Base-by-base conservation (phyloP, 306 rosid genomes). In the Vicia sativa region DNA sequence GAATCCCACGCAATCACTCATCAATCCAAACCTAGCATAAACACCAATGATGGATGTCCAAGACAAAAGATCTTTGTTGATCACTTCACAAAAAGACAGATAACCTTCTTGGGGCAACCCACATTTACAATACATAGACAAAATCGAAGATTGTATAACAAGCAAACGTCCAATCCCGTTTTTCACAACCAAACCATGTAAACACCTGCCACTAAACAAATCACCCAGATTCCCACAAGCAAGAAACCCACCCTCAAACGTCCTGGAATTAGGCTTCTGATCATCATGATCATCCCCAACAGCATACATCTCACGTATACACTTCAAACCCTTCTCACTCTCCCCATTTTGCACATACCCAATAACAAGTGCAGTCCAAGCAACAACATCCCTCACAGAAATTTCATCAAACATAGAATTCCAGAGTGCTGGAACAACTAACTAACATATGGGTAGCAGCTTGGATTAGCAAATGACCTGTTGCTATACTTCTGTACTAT, bases 361-460 rank as follows among this genome's bases (percentile, higher is more conserved):
- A 70, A 80, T 77, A 18, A 79, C 57, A 73, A 88, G 89, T 0
- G 91, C 80, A 9, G 97, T 91, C 96, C 97, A 91, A 78, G 87
- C 81, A 72, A 91, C 82, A 43, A 91, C 87, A 63, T 91, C 91
- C 64, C 86, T 88, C 6, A 74, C 78, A 50, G 72, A 71, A 50
- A 80, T 85, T 81, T 91, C 87, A 37, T 81, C 91, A 72, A 91
- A 91, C 91, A 83, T n/a, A n/a, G n/a, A n/a, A n/a, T n/a, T n/a
- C n/a, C n/a, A n/a, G n/a, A n/a, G n/a, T n/a, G n/a, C n/a, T n/a
- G n/a, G n/a, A 57, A 29, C 9, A 57, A 57, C 21, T 57, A 57
- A 57, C 25, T 13, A 26, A 29, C 21, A 7, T 12, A 29, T 3
- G 8, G 23, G 11, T 57, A 13, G 42, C 21, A 13, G 23, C 21